These are phyloP conservation scores for Aspergillus carlsbadensis DNA, from an alignment of 495 filamentous ascomycete species.

Conservation along the genomic window DNA sequence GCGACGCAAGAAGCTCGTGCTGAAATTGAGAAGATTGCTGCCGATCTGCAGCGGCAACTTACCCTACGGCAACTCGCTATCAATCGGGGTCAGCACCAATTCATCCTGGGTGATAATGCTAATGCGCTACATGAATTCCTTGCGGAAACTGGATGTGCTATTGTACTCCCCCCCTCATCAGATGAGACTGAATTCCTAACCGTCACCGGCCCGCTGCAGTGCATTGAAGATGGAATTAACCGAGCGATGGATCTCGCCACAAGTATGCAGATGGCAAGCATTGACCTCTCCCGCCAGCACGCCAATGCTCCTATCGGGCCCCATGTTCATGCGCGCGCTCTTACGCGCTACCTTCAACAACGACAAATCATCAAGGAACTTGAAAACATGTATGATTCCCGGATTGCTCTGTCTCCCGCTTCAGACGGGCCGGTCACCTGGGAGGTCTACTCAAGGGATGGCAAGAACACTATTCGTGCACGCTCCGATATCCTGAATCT, in stretches of 20 bases:
- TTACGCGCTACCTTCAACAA: conserved; percentile 80
- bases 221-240: conserved; percentile 69
- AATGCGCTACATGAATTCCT: conserved; percentile 81
- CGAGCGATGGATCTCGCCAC: conserved; percentile 79
- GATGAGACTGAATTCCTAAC: conserved; percentile 79
- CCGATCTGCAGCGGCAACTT: conserved; percentile 68
- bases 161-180: conserved; percentile 69
- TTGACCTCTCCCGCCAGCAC: conserved; percentile 77
- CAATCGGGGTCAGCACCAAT: conserved; percentile 79
- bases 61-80: conserved; percentile 71
- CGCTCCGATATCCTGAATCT: conserved; percentile 78
- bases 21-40: conserved; percentile 73
- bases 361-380: conserved; percentile 74
- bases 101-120: conserved; percentile 81
- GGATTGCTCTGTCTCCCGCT: conserved; percentile 71
- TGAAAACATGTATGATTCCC: conserved; percentile 72
- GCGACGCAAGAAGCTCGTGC: conserved; percentile 77
- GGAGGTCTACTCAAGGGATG: conserved; percentile 82
- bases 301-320: conserved; percentile 68
- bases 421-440: conserved; percentile 66
- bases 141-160: conserved; percentile 82
- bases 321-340: conserved; percentile 73
- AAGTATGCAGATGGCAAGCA: conserved; percentile 72
- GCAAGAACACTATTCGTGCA: conserved; percentile 78
- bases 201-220: conserved; percentile 74